These are phyloP conservation scores for Cardamine chenopodiifolia DNA, from an alignment of 345 rosid genomes.

Conservation along the genomic window DNA sequence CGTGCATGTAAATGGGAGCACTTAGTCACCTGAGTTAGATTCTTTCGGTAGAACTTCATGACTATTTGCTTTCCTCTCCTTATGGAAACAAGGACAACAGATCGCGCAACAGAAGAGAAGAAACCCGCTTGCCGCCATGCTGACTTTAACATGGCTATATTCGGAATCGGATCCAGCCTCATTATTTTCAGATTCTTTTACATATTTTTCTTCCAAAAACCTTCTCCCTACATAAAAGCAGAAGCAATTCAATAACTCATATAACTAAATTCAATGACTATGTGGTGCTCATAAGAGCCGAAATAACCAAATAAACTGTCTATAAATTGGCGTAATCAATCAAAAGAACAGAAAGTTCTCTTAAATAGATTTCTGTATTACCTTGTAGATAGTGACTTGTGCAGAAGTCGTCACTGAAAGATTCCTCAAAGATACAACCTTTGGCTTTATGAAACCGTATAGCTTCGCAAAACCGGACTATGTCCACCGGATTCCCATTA, in stretches of 20 bases:
- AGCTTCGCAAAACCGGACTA: constrained; percentile 57
- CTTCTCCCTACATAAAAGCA: constrained; percentile 53
- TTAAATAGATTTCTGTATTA: constrained; percentile 36
- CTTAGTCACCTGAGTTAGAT: constrained; percentile 61
- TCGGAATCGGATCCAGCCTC: constrained; percentile 13
- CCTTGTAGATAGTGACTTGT: constrained; percentile 52
- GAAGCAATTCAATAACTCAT: constrained; percentile 1
- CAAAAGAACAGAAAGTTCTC: neutral
- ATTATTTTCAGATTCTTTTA: constrained; percentile 12
- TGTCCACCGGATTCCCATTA: constrained; percentile 60
- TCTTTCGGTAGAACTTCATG: constrained; percentile 62
- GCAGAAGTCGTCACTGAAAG: constrained; percentile 45
- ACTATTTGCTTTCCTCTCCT: constrained; percentile 61
- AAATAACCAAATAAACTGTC: neutral
- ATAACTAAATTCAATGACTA: neutral
- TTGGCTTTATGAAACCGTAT: constrained; percentile 51
- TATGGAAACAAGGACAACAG: constrained; percentile 63
- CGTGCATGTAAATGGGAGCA: constrained; percentile 21
- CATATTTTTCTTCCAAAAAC: constrained; percentile 50
- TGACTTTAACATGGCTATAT: constrained; percentile 38
- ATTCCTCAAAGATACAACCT: constrained; percentile 51
- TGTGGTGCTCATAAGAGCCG: neutral
- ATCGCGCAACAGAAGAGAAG: constrained; percentile 55
- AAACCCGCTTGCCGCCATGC: constrained; percentile 59
- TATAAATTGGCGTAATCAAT: neutral